A percentile compares a stretch with the other conserved stretches of the same genome.
phyloP scores from a whole-genome alignment of 2,329 filamentous ascomycete genomes.

The Claviceps monticola region DNA sequence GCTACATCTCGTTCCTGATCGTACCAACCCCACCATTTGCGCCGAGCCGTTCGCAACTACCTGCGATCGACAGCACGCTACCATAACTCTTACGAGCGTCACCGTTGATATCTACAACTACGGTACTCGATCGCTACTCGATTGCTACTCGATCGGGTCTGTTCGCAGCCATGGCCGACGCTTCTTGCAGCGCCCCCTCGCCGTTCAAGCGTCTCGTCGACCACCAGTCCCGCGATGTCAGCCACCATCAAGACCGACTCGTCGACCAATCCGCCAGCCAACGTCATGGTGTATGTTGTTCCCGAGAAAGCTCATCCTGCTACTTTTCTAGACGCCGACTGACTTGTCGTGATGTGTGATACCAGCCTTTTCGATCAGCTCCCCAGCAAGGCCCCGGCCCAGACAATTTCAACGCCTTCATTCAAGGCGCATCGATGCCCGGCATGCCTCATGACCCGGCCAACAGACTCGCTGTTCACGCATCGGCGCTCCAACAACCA shows the following conservation, averaged over 20 bases:
- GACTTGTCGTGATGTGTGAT: neutral
- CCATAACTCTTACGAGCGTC: neutral
- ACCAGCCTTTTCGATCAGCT: slow-evolving; percentile 22
- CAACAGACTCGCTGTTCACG: slow-evolving; percentile 20
- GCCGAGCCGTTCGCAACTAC: neutral
- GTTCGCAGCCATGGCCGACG: slow-evolving; percentile 22
- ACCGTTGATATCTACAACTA: too few species aligned
- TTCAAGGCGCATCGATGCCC: slow-evolving; percentile 17
- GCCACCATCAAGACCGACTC: slow-evolving; percentile 27
- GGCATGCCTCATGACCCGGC: slow-evolving; percentile 20
- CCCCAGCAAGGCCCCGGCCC: slow-evolving; percentile 15
- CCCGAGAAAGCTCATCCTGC: neutral
- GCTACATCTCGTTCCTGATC: neutral
- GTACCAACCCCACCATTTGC: neutral
- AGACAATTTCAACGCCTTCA: slow-evolving; percentile 22
- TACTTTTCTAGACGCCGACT: neutral
- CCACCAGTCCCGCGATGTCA: slow-evolving; percentile 27
- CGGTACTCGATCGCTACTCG: too few species aligned
- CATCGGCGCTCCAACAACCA: slow-evolving; percentile 15
- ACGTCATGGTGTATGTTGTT: slow-evolving; percentile 17
- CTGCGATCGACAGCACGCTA: neutral
- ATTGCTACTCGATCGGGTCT: neutral
- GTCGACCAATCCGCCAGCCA: slow-evolving; percentile 16
- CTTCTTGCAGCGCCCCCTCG: slow-evolving; percentile 27
- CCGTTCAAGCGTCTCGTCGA: slow-evolving; percentile 30